These are phyloP conservation scores for Saururus chinensis DNA, from an alignment of 164 flowering plant species.

Conservation along the genomic window DNA sequence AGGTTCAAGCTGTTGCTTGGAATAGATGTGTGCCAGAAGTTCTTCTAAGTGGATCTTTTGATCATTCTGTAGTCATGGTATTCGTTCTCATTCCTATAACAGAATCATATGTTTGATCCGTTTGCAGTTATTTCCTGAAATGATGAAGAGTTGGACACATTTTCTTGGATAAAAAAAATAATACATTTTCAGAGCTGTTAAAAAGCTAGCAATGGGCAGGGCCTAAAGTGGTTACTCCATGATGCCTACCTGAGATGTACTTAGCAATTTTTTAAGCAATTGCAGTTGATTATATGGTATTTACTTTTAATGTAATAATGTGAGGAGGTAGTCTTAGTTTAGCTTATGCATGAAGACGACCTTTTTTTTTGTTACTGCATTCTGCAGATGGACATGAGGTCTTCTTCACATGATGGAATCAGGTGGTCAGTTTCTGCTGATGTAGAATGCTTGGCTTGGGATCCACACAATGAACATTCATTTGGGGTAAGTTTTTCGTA, in stretches of 20 bases:
- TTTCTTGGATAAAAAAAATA: no score
- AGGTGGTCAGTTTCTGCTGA: constrained; percentile 74
- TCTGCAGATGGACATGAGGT: constrained; percentile 67
- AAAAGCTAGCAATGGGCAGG: background rate
- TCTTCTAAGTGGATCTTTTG: constrained; percentile 96
- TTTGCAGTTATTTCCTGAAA: background rate
- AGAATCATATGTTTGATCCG: background rate
- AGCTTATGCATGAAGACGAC: background rate
- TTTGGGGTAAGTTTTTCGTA: constrained; percentile 52
- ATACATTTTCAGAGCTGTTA: background rate
- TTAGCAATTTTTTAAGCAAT: background rate
- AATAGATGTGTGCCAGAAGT: constrained; percentile 53
- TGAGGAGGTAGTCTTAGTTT: background rate
- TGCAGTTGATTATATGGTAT: no score
- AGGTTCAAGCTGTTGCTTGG: constrained; percentile 98
- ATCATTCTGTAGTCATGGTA: constrained; percentile 79
- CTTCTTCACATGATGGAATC: constrained; percentile 56
- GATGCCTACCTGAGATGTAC: background rate
- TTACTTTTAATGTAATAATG: background rate
- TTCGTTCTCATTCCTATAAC: background rate
- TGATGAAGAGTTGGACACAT: background rate
- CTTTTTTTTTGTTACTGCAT: background rate
- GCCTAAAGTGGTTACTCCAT: background rate
- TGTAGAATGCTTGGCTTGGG: constrained; percentile 95
- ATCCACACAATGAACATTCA: constrained; percentile 69